These are phyloP conservation scores for Candida tropicalis DNA, from an alignment of 1,139 yeast species.

Conservation along the genomic window DNA sequence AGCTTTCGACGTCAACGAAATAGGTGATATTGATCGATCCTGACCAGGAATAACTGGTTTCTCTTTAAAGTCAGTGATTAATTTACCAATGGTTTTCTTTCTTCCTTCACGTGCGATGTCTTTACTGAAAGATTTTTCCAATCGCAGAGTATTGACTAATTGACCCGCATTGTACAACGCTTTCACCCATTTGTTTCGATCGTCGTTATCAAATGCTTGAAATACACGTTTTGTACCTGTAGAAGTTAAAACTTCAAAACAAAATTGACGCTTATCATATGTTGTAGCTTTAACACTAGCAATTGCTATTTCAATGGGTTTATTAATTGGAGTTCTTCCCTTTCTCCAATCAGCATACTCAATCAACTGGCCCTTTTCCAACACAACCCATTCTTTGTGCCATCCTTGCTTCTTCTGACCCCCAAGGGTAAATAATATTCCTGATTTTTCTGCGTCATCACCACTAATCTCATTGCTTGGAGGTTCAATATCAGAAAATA, in stretches of 20 bases:
- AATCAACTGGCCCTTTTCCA: slow-evolving; percentile 63
- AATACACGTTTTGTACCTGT: slow-evolving; percentile 69
- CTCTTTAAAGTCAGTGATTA: slow-evolving; percentile 19
- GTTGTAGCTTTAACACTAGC: slow-evolving; percentile 62
- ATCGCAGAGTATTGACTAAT: slow-evolving; percentile 32
- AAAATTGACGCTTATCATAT: slow-evolving; percentile 52
- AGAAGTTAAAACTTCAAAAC: slow-evolving; percentile 80
- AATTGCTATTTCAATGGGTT: slow-evolving; percentile 73
- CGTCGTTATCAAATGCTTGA: slow-evolving; percentile 75
- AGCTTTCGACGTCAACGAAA: slow-evolving; percentile 32
- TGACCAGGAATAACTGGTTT: slow-evolving; percentile 23
- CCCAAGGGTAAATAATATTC: slow-evolving; percentile 67
- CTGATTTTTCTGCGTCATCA: slow-evolving; percentile 42
- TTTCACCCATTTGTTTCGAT: slow-evolving; percentile 70
- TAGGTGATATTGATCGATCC: slow-evolving; percentile 35
- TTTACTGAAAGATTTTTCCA: slow-evolving; percentile 17
- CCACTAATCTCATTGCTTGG: slow-evolving; percentile 17
- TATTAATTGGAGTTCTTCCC: slow-evolving; percentile 62
- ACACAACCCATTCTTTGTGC: slow-evolving; percentile 90
- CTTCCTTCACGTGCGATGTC: slow-evolving; percentile 10
- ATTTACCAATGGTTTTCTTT: slow-evolving; percentile 16
- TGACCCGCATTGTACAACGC: slow-evolving; percentile 57
- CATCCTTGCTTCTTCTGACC: slow-evolving; percentile 80
- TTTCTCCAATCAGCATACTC: slow-evolving; percentile 86
- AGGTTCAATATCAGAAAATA: slow-evolving; percentile 24